Conservation (phyloP, 768 basidiomycete genomes). For the Guyanaporus albipodus region DNA sequence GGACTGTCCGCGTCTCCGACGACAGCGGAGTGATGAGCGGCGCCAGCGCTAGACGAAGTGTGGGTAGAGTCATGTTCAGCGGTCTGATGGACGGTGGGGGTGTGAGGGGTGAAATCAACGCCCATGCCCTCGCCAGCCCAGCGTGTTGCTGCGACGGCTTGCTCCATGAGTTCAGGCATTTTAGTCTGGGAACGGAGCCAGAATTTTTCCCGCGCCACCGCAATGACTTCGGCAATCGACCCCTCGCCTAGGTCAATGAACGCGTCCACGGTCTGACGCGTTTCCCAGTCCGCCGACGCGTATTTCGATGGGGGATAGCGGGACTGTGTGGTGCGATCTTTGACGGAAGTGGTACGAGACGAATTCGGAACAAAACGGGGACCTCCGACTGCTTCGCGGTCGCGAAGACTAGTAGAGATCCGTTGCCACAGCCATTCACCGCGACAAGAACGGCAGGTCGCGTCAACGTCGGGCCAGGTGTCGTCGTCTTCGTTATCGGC, state of each 20-base stretch:
- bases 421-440: constrained; percentile 62
- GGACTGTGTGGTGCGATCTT: constrained; percentile 14
- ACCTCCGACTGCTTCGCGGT: constrained; percentile 58
- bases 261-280: constrained; percentile 60
- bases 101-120: constrained; percentile 27
- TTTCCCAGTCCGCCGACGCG: constrained; percentile 56
- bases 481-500: constrained; percentile 72
- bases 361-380: constrained; percentile 26
- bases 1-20: constrained; percentile 14
- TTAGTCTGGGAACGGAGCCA: constrained; percentile 68
- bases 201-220: constrained; percentile 61
- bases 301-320: constrained; percentile 29
- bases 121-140: constrained; percentile 38
- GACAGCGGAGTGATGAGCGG: constrained; percentile 1
- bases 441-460: constrained; percentile 68
- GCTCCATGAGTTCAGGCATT: constrained; percentile 60
- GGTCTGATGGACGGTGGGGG: constrained; percentile 8
- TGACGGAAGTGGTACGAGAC: constrained; percentile 12
- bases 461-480: constrained; percentile 58
- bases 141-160: constrained; percentile 59
- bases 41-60: constrained; percentile 3
- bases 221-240: constrained; percentile 55
- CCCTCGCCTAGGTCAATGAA: constrained; percentile 76
- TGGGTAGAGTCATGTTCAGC: constrained; percentile 10
- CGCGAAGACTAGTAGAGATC: constrained; percentile 43